Base-by-base conservation (phyloP, 2,329 filamentous ascomycete species). In the Leptographium flavum region DNA sequence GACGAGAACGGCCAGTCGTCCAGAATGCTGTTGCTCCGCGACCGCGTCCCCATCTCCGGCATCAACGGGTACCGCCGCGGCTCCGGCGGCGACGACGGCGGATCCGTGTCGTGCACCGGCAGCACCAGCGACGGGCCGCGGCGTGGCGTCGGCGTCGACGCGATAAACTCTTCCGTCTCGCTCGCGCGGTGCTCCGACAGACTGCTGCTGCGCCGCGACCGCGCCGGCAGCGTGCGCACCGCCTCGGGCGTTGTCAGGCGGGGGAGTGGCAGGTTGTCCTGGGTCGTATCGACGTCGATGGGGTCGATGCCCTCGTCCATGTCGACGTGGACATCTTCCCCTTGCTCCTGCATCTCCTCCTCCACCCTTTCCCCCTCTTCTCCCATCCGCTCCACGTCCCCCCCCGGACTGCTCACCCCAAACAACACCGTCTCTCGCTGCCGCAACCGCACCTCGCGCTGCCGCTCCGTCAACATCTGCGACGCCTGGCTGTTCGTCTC, bases 391-490 rank as follows among this genome's bases (percentile, higher is more conserved):
- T n/a, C n/a, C n/a, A n/a, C n/a, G n/a, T n/a, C n/a, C n/a, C n/a
- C n/a, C n/a, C n/a, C n/a, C n/a, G n/a, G n/a, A n/a, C n/a, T n/a
- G n/a, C n/a, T n/a, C n/a, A n/a, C n/a, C n/a, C n/a, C n/a, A n/a
- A n/a, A n/a, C n/a, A n/a, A n/a, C n/a, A n/a, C 73, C 22, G 73
- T 74, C 50, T 82, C 77, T 39, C 71, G 71, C 57, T 93, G 86
- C 42, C 81, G 72, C 53, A 85, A 78, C 39, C 79, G 74, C 36
- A 90, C 77, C 54, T 94, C 86, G 55, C 73, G 81, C 58, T 94
- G 87, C 37, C 78, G 74, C 31, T 88, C 83, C 0, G 87, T 94
- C 41, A 94, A 65, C 17, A 79, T 63, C 53, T 92, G 86, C 1
- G 83, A 86, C 46, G 85, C 79, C 13, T 51, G 21, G 41, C 5